Conservation (phyloP, 768 basidiomycete species). For the Chalciporus piperatus region DNA sequence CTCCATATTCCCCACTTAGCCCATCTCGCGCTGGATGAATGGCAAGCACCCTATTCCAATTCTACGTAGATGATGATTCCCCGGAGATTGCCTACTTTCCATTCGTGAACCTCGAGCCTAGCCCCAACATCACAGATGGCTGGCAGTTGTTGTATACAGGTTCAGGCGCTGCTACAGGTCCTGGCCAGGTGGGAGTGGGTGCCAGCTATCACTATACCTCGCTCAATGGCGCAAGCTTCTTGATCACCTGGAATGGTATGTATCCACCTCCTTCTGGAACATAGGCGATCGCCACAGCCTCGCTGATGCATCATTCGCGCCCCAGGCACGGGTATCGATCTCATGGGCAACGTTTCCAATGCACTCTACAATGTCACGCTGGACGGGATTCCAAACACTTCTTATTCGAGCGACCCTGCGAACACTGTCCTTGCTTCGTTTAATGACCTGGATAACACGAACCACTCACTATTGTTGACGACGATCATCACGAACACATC, state of each 20-base stretch:
- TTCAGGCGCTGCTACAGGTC: constrained; percentile 45
- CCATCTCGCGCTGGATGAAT: constrained; percentile 31
- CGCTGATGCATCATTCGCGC: constrained; percentile 3
- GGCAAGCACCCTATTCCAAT: constrained; percentile 27
- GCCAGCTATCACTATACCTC: constrained; percentile 63
- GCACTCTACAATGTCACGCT: constrained; percentile 49
- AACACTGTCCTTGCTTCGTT: constrained; percentile 50
- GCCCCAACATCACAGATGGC: constrained; percentile 49
- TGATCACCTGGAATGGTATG: constrained; percentile 63
- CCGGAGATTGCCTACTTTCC: constrained; percentile 62
- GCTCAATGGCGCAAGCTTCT: constrained; percentile 52
- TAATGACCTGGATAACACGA: constrained; percentile 41
- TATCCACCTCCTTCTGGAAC: constrained; percentile 4
- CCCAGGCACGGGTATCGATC: constrained; percentile 62
- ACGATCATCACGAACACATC: constrained; percentile 37
- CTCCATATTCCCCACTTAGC: constrained; percentile 3
- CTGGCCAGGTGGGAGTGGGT: constrained; percentile 50
- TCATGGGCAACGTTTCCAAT: constrained; percentile 49
- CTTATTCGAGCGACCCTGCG: constrained; percentile 23
- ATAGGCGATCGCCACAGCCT: background rate
- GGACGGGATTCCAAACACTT: constrained; percentile 41
- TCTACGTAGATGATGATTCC: constrained; percentile 65
- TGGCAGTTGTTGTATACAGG: constrained; percentile 65
- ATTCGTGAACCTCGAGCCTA: constrained; percentile 51
- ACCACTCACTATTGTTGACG: constrained; percentile 57